Base-by-base conservation (phyloP, 2,329 filamentous ascomycete species). In the Xylariaceae sp. region DNA sequence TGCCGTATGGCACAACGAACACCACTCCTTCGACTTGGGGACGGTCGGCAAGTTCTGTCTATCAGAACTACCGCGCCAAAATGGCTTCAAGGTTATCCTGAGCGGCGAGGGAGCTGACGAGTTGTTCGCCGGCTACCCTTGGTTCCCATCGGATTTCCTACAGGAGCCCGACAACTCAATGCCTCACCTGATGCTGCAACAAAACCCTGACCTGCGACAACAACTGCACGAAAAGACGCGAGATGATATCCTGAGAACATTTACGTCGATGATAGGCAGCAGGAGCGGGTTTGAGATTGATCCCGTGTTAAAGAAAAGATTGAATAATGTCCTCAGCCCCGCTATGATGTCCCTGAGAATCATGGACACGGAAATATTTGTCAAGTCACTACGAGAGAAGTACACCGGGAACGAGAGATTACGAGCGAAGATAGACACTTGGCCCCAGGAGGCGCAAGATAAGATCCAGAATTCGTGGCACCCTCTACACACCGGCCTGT, bases 61-160 rank as follows among this genome's bases (percentile, higher is more conserved):
- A 16, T 76, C 74, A 3, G 70, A 73, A 43, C 60, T 76, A 2
- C 72, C 75, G 5, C 71, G 68, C 23, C 69, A 75, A 16, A 63
- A 69, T 4, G 76, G 76, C 2, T 73, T 77, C 63, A 79, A 60
- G 49, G 57, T 58, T 6, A 59, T 61, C 9, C 48, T 59, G 6
- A 61, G 51, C 20, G 59, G 59, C 15, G 94, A 99, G 77, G 94
- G 94, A 43, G 94, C 89, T 68, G 94, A 99, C 27, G 56, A 61
- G 47, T 30, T 59, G 2, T 61, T 61, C 21, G 58, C 53, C 10
- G 58, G 56, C 13, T 61, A 61, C 40, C 48, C 53, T 6, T 59
- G 57, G 44, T 59, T 61, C 24, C 36, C 47, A n/a, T 29, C 16
- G 9, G 56, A 61, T 20, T 52, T 57, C 18, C 47, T 61, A 24